Evolutionary conservation across 305 asterid species (phyloP).

Genomic region (Caryopteris hybrid): DNA sequence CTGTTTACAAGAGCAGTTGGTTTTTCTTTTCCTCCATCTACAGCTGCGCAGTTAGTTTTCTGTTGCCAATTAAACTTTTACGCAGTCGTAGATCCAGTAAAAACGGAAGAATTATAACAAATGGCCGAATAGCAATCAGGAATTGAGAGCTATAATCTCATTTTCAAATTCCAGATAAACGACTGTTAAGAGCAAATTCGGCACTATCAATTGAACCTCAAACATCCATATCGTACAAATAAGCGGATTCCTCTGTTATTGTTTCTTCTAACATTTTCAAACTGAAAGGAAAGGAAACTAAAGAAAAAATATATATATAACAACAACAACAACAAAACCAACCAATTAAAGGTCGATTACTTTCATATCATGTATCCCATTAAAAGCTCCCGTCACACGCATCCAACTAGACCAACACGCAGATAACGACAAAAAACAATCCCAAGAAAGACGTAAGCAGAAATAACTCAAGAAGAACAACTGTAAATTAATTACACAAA

Average conservation of each 20-base stretch:
- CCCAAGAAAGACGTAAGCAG: conserved; percentile 6
- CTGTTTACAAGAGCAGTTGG: not conserved
- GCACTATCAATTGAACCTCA: not conserved
- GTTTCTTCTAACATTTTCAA: not conserved
- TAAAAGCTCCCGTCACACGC: conserved; percentile 15
- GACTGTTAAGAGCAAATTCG: conserved; percentile 3
- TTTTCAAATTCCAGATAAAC: not conserved
- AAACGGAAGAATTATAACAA: not conserved
- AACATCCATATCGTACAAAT: conserved; percentile 3
- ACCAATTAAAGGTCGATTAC: conserved; percentile 20
- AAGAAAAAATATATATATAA: too few species aligned
- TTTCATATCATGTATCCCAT: conserved; percentile 13
- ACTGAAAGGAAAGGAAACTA: not conserved
- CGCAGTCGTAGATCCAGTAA: not conserved
- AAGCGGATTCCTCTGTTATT: not conserved
- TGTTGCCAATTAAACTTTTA: conserved; percentile 1
- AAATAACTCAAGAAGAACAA: not conserved
- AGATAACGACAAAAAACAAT: conserved; percentile 11
- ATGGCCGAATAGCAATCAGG: not conserved
- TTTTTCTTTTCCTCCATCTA: conserved; percentile 3
- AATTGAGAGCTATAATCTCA: not conserved
- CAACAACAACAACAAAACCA: too few species aligned
- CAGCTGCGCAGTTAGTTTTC: conserved; percentile 9
- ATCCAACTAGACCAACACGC: conserved; percentile 9
- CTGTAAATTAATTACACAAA: conserved; percentile 11